A percentile compares a stretch with the other conserved stretches of the same genome.
Evolutionary conservation across 257 asterid species (phyloP).

Genomic region (Leptodermis oblonga): DNA sequence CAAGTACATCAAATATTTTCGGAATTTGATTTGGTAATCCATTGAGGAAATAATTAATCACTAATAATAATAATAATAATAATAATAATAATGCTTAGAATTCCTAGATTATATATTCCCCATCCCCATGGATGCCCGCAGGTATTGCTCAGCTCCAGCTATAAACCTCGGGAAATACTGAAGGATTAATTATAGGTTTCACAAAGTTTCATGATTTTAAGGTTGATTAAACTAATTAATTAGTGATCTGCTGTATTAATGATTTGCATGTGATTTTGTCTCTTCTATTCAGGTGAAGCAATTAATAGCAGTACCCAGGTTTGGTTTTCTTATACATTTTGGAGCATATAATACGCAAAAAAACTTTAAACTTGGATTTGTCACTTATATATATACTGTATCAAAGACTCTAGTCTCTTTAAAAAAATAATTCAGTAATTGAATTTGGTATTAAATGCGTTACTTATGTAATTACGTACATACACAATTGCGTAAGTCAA

Average conservation of each 20-base stretch:
- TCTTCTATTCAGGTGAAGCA: neutral
- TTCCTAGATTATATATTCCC: too few relatives aligned
- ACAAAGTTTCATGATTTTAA: conserved; percentile 14
- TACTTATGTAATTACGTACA: too few relatives aligned
- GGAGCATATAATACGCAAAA: neutral
- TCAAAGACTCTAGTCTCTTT: too few relatives aligned
- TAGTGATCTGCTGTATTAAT: conserved; percentile 7
- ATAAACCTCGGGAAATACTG: neutral
- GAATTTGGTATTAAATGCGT: too few relatives aligned
- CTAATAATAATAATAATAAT: too few relatives aligned
- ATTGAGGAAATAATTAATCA: too few relatives aligned
- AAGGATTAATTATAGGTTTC: neutral
- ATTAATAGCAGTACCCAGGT: neutral
- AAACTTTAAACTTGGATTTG: neutral
- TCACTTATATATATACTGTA: neutral
- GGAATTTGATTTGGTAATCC: too few relatives aligned
- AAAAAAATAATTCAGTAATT: too few relatives aligned
- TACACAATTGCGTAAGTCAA: too few relatives aligned
- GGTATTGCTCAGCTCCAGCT: neutral
- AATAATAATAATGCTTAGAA: too few relatives aligned
- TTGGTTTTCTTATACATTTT: neutral
- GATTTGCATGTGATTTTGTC: conserved; percentile 21
- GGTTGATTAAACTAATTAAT: conserved; percentile 22
- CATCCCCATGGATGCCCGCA: neutral
- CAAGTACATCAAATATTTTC: too few relatives aligned